Percentiles rank a stretch among this genome's conserved stretches.
Evolutionary conservation across 345 rosid genomes (phyloP).

Genomic region (Ceriops tagal): DNA sequence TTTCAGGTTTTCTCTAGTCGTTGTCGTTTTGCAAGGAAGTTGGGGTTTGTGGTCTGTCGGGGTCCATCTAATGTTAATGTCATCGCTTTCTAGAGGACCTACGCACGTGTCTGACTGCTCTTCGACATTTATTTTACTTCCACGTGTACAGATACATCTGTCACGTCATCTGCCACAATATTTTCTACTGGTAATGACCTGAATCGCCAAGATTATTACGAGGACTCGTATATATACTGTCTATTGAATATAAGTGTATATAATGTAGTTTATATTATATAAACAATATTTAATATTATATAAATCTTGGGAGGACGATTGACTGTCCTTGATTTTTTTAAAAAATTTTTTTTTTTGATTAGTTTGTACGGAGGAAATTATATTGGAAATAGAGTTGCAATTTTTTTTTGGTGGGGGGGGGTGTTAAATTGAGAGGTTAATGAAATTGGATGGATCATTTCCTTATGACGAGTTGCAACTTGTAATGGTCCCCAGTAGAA

Average conservation of each 20-base stretch:
- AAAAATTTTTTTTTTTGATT: neutral
- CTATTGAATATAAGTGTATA: no score
- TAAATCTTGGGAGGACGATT: neutral
- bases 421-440: neutral
- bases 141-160: slow-evolving; percentile 7
- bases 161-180: neutral
- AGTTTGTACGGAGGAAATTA: no score
- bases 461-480: neutral
- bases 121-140: neutral
- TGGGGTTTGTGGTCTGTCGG: neutral
- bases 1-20: neutral
- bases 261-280: no score
- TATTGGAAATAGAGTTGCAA: no score
- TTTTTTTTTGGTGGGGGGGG: neutral
- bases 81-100: slow-evolving; percentile 16
- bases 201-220: no score
- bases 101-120: slow-evolving; percentile 42
- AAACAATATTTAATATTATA: no score
- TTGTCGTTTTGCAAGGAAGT: slow-evolving; percentile 24
- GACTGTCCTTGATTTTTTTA: neutral
- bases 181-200: no score
- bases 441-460: neutral
- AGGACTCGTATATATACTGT: no score
- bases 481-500: neutral
- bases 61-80: slow-evolving; percentile 10